phyloP scores from a whole-genome alignment of 345 rosid genomes.

The Bretschneidera sinensis region DNA sequence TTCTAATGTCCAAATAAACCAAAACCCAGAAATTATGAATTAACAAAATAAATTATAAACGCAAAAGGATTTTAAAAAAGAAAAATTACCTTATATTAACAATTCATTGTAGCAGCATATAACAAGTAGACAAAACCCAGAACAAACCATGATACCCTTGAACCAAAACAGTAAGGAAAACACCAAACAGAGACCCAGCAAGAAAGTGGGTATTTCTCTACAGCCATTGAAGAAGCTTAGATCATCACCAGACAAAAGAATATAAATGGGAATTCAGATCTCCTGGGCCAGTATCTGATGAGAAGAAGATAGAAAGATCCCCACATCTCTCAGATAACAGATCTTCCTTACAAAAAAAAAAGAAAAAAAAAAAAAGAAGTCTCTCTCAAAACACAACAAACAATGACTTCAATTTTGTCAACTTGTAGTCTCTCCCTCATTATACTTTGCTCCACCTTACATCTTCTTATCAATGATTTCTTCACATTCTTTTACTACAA shows the following conservation, averaged over 20 bases:
- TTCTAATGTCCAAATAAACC: neutral
- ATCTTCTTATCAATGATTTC: slow-evolving; percentile 11
- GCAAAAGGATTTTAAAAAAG: too few species aligned
- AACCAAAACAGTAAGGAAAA: too few species aligned
- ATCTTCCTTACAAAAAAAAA: slow-evolving; percentile 12
- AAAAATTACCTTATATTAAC: slow-evolving; percentile 18
- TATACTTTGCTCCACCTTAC: slow-evolving; percentile 24
- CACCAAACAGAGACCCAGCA: slow-evolving; percentile 7
- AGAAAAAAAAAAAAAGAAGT: slow-evolving; percentile 10
- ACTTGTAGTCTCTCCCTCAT: slow-evolving; percentile 28
- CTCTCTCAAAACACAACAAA: slow-evolving; percentile 11
- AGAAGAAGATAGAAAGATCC: slow-evolving; percentile 24
- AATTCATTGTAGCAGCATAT: slow-evolving; percentile 12
- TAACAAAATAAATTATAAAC: too few species aligned
- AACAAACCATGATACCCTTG: slow-evolving; percentile 12
- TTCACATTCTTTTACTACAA: neutral
- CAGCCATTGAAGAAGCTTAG: slow-evolving; percentile 17
- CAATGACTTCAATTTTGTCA: slow-evolving; percentile 44
- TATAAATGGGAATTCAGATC: slow-evolving; percentile 20
- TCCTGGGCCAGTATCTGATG: slow-evolving; percentile 28
- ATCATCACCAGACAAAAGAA: slow-evolving; percentile 18
- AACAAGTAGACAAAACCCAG: slow-evolving; percentile 1
- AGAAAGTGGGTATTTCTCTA: slow-evolving; percentile 10
- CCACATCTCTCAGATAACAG: slow-evolving; percentile 24
- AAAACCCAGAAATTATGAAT: slow-evolving; percentile 8